Percentiles rank a stretch among this genome's conserved stretches.
phyloP scores from a whole-genome alignment of 2,329 filamentous ascomycete species.

The Pseudogymnoascus sp. region DNA sequence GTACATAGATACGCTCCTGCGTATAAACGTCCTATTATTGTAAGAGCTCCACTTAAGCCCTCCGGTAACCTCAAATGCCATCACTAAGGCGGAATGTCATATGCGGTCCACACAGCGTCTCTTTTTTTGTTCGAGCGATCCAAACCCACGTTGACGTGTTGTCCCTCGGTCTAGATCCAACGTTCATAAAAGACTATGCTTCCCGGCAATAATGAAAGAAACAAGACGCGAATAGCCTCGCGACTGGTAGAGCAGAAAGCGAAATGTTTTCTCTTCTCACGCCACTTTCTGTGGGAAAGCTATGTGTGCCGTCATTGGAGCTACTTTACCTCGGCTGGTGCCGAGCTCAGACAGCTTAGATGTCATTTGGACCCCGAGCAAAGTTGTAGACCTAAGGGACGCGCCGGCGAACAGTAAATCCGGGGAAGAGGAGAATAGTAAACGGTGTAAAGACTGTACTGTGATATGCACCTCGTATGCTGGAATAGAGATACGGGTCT shows the following conservation, averaged over 20 bases:
- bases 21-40: background rate
- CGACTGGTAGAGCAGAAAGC: conserved; percentile 29
- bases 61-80: background rate
- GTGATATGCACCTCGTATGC: background rate
- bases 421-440: background rate
- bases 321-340: background rate
- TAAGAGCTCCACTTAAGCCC: background rate
- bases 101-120: background rate
- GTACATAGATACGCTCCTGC: background rate
- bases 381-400: background rate
- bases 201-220: background rate
- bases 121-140: background rate
- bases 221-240: background rate
- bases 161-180: background rate
- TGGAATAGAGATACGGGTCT: background rate
- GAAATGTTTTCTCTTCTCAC: background rate
- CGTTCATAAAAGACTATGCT: background rate
- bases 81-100: background rate
- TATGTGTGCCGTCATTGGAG: conserved; percentile 1
- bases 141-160: background rate
- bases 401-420: background rate
- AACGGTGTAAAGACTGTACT: background rate
- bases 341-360: background rate
- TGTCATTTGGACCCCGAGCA: background rate
- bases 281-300: background rate